Conservation (phyloP, 148 eudicot species). For the Amaranthus palmeri region DNA sequence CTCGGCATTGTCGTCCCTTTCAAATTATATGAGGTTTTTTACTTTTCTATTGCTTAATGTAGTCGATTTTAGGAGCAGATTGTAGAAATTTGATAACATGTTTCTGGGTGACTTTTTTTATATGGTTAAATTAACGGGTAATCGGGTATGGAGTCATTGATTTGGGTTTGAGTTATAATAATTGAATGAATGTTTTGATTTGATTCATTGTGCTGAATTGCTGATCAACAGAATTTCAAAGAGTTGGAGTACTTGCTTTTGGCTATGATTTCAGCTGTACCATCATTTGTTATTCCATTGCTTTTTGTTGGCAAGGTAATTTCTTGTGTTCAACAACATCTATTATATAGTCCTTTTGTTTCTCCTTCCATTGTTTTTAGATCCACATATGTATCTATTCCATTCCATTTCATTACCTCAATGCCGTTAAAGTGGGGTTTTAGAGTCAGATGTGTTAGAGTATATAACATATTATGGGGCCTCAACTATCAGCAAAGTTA, state of each 20-base stretch:
- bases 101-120: neutral
- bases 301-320: constrained; percentile 80
- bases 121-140: no score
- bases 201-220: constrained; percentile 10
- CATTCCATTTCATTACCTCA: no score
- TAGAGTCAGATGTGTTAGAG: no score
- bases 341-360: constrained; percentile 1
- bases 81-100: neutral
- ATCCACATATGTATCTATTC: no score
- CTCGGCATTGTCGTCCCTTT: constrained; percentile 87
- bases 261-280: constrained; percentile 81
- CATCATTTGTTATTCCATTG: constrained; percentile 77
- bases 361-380: neutral
- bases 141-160: no score
- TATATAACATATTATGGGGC: no score
- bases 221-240: constrained; percentile 61
- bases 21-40: constrained; percentile 76
- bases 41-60: neutral
- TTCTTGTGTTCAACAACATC: neutral
- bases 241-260: constrained; percentile 84
- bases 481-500: no score
- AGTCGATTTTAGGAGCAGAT: neutral
- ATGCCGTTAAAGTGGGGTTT: no score
- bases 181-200: constrained; percentile 6
- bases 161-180: neutral